A percentile compares a stretch with the other conserved stretches of the same genome.
phyloP scores from a whole-genome alignment of 306 rosid species.

The Hippophae rhamnoides region DNA sequence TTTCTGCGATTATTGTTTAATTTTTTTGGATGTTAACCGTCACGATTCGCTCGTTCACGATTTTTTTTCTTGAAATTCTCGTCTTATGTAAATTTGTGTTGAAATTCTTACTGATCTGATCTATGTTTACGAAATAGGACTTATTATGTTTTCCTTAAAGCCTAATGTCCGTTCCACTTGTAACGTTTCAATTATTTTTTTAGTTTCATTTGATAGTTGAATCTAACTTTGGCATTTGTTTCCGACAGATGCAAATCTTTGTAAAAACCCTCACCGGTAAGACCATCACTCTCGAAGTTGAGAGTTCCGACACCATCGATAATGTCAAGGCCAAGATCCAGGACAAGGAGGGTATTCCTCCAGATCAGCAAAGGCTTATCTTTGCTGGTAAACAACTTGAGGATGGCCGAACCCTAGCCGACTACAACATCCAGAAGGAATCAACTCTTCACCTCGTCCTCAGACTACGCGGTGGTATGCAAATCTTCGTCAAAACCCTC shows the following conservation, averaged over 20 bases:
- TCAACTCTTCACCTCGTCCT: slow-evolving; percentile 30
- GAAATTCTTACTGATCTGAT: no score
- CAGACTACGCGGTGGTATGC: slow-evolving; percentile 33
- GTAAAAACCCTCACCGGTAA: slow-evolving; percentile 30
- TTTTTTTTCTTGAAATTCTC: no score
- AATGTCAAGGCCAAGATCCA: slow-evolving; percentile 29
- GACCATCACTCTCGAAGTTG: slow-evolving; percentile 29
- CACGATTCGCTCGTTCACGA: no score
- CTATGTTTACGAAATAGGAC: no score
- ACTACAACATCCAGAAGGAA: slow-evolving; percentile 33
- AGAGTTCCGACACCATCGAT: slow-evolving; percentile 26
- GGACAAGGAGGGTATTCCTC: slow-evolving; percentile 26
- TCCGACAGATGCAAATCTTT: slow-evolving; percentile 14
- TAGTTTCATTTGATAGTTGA: slow-evolving; percentile 1
- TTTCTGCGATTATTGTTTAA: no score
- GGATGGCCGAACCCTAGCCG: slow-evolving; percentile 16
- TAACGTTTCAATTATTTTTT: no score
- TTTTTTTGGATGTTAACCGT: no score
- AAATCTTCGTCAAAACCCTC: slow-evolving; percentile 51
- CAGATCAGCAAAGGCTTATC: slow-evolving; percentile 26
- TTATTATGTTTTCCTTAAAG: no score
- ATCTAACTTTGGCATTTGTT: background rate
- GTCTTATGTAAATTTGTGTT: no score
- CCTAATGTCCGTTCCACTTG: no score
- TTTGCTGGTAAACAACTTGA: slow-evolving; percentile 27